Conservation (phyloP, 2,329 filamentous ascomycete species). For the Penicillium nordicum region DNA sequence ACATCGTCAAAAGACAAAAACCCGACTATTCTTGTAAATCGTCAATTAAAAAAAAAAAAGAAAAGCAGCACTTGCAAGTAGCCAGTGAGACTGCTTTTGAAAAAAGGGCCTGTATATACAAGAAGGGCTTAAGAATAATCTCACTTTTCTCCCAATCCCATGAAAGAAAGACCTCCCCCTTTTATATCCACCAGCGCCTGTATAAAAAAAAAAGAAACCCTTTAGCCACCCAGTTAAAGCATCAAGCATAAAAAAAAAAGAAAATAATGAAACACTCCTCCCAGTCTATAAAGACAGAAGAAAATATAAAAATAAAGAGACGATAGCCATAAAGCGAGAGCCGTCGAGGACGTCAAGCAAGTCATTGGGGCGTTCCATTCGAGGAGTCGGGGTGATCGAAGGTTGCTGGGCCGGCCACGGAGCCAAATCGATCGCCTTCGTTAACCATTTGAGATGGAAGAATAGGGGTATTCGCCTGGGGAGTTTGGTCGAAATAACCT, state of each 20-base stretch:
- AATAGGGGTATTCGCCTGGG: constrained; percentile 33
- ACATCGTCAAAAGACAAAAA: too few relatives aligned
- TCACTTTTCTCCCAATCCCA: constrained; percentile 14
- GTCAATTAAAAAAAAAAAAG: constrained; percentile 11
- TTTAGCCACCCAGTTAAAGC: constrained; percentile 24
- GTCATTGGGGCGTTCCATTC: constrained; percentile 34
- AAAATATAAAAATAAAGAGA: constrained; percentile 13
- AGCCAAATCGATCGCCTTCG: constrained; percentile 34
- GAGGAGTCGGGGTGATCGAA: constrained; percentile 33
- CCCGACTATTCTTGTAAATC: not conserved
- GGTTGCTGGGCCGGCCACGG: constrained; percentile 23
- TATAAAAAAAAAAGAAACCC: constrained; percentile 16
- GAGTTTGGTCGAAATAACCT: constrained; percentile 34
- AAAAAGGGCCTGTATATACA: constrained; percentile 30
- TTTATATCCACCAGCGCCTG: constrained; percentile 21
- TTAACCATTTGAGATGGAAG: constrained; percentile 36
- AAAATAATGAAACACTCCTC: constrained; percentile 16
- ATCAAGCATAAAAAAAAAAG: constrained; percentile 15
- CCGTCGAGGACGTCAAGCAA: constrained; percentile 6
- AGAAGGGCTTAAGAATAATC: constrained; percentile 21
- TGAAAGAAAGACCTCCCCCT: constrained; percentile 15
- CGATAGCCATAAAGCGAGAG: not conserved
- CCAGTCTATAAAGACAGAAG: constrained; percentile 36
- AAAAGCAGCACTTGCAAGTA: constrained; percentile 4
- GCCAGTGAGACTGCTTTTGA: constrained; percentile 10